These are phyloP conservation scores for Alectoria sarmentosa DNA, from an alignment of 495 filamentous ascomycete genomes.

Conservation along the genomic window DNA sequence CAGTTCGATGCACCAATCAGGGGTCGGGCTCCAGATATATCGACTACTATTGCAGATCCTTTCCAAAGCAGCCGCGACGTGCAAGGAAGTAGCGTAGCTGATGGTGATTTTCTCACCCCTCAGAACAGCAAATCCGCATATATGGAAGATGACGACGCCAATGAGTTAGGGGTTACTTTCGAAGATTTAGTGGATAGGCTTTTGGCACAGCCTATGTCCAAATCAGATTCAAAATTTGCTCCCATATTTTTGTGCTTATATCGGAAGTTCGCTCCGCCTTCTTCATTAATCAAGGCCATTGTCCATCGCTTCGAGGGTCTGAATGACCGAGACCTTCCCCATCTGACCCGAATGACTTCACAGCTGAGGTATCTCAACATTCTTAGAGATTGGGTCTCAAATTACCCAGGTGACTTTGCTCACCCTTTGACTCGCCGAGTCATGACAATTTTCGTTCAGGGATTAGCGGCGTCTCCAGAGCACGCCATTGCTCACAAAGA, in stretches of 20 bases:
- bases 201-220: constrained; percentile 71
- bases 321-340: constrained; percentile 46
- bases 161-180: constrained; percentile 61
- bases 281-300: constrained; percentile 65
- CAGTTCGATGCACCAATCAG: not conserved
- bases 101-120: not conserved
- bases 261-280: constrained; percentile 83
- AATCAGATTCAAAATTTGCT: constrained; percentile 75
- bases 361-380: constrained; percentile 78
- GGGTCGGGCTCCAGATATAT: not conserved
- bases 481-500: constrained; percentile 79
- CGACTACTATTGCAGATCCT: not conserved
- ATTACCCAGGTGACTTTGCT: constrained; percentile 89
- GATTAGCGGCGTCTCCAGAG: constrained; percentile 60
- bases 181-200: constrained; percentile 87
- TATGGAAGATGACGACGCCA: constrained; percentile 25
- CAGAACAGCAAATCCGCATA: constrained; percentile 8
- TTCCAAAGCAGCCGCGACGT: constrained; percentile 5
- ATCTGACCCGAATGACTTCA: constrained; percentile 62
- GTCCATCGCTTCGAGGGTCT: constrained; percentile 62
- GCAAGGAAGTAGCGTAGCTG: not conserved
- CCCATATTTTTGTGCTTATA: constrained; percentile 90
- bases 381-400: constrained; percentile 82
- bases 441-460: constrained; percentile 62
- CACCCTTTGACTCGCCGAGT: constrained; percentile 63